phyloP scores from a whole-genome alignment of 495 filamentous ascomycete species.

The Opeltia flavorubescens region DNA sequence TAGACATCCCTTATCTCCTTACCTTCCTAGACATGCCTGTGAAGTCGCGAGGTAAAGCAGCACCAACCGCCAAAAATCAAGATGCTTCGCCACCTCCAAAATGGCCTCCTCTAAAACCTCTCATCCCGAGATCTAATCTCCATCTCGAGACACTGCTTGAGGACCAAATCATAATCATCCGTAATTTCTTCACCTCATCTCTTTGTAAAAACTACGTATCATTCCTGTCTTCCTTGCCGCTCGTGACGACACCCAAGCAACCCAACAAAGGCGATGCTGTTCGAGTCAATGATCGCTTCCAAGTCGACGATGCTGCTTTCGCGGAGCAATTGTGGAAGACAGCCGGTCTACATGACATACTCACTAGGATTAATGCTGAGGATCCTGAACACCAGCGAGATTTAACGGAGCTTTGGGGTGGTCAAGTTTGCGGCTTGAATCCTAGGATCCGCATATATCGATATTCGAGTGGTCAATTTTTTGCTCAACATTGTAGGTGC shows the following conservation, averaged over 20 bases:
- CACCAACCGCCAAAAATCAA: background rate
- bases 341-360: slow-evolving; percentile 41
- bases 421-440: slow-evolving; percentile 73
- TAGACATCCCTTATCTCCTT: too few relatives aligned
- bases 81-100: slow-evolving; percentile 26
- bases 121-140: slow-evolving; percentile 55
- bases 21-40: too few relatives aligned
- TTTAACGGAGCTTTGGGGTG: slow-evolving; percentile 50
- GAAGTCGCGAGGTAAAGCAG: background rate
- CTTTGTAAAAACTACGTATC: slow-evolving; percentile 71
- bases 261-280: slow-evolving; percentile 78
- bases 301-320: slow-evolving; percentile 63
- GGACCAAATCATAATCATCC: slow-evolving; percentile 61
- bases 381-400: slow-evolving; percentile 18
- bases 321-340: slow-evolving; percentile 59
- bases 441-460: slow-evolving; percentile 84
- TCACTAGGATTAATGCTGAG: slow-evolving; percentile 16
- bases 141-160: slow-evolving; percentile 40
- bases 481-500: slow-evolving; percentile 69
- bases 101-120: slow-evolving; percentile 69
- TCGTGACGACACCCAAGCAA: slow-evolving; percentile 68
- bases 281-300: slow-evolving; percentile 82
- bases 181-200: slow-evolving; percentile 62
- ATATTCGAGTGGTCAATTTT: slow-evolving; percentile 79
- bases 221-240: slow-evolving; percentile 60